phyloP scores from a whole-genome alignment of 257 asterid genomes.

The Penstemon newberryi region DNA sequence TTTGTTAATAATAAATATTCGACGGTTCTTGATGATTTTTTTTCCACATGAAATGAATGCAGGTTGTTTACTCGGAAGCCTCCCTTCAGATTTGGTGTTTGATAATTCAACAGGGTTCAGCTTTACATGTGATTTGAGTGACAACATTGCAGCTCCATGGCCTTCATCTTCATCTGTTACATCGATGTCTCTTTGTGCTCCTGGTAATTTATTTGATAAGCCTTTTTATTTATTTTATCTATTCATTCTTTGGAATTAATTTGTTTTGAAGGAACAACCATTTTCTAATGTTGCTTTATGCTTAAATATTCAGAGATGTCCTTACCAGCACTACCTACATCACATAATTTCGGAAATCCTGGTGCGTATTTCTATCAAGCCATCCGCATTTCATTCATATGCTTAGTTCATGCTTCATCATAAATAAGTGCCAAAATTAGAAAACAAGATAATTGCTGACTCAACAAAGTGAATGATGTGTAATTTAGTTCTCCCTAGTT shows the following conservation, averaged over 20 bases:
- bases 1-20: background rate
- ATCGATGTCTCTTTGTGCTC: constrained; percentile 92
- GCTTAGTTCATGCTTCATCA: constrained; percentile 3
- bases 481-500: background rate
- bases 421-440: background rate
- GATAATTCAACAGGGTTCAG: constrained; percentile 86
- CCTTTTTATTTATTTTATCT: constrained; percentile 10
- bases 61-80: constrained; percentile 92
- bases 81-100: constrained; percentile 80
- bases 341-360: constrained; percentile 53
- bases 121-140: constrained; percentile 85
- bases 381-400: background rate
- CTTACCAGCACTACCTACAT: constrained; percentile 90
- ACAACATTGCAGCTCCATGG: constrained; percentile 98
- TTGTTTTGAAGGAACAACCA: background rate
- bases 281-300: constrained; percentile 21
- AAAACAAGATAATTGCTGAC: background rate
- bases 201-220: constrained; percentile 54
- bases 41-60: constrained; percentile 24
- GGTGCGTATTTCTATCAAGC: constrained; percentile 43
- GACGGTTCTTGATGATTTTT: constrained; percentile 6
- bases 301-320: constrained; percentile 81
- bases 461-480: background rate
- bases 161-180: constrained; percentile 84
- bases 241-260: background rate